A percentile compares a stretch with the other conserved stretches of the same genome.
phyloP scores from a whole-genome alignment of 2,329 filamentous ascomycete genomes.

The Pseudogymnoascus pannorum region DNA sequence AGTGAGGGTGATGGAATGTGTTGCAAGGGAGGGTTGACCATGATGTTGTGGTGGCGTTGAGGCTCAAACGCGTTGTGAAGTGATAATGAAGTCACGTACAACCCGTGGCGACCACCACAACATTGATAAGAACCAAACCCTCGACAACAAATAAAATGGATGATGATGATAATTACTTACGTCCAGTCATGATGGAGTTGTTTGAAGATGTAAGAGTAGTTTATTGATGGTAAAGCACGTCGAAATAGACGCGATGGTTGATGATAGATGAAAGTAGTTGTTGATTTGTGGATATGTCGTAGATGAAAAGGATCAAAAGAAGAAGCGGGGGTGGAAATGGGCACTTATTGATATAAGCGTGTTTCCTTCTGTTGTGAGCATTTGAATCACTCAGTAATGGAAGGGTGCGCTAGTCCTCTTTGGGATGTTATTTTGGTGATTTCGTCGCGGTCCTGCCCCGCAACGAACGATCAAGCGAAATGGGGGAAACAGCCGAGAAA shows the following conservation, averaged over 20 bases:
- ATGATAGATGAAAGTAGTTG: slow-evolving; percentile 23
- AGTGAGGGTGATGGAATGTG: slow-evolving; percentile 15
- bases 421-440: slow-evolving; percentile 13
- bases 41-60: slow-evolving; percentile 15
- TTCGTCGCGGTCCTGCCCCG: neutral
- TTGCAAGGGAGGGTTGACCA: slow-evolving; percentile 15
- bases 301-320: slow-evolving; percentile 19
- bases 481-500: slow-evolving; percentile 3
- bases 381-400: slow-evolving; percentile 19
- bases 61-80: slow-evolving; percentile 15
- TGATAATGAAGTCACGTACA: slow-evolving; percentile 12
- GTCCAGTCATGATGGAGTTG: slow-evolving; percentile 60
- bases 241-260: slow-evolving; percentile 25
- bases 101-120: slow-evolving; percentile 20
- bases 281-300: slow-evolving; percentile 18
- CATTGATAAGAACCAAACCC: slow-evolving; percentile 14
- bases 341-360: slow-evolving; percentile 21
- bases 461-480: neutral
- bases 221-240: slow-evolving; percentile 30
- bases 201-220: slow-evolving; percentile 21
- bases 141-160: slow-evolving; percentile 16
- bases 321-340: slow-evolving; percentile 16
- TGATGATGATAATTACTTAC: slow-evolving; percentile 43
- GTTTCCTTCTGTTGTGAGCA: slow-evolving; percentile 9
- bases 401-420: slow-evolving; percentile 19